Base-by-base conservation (phyloP, 164 flowering plant genomes). In the Dillenia suffruticosa region DNA sequence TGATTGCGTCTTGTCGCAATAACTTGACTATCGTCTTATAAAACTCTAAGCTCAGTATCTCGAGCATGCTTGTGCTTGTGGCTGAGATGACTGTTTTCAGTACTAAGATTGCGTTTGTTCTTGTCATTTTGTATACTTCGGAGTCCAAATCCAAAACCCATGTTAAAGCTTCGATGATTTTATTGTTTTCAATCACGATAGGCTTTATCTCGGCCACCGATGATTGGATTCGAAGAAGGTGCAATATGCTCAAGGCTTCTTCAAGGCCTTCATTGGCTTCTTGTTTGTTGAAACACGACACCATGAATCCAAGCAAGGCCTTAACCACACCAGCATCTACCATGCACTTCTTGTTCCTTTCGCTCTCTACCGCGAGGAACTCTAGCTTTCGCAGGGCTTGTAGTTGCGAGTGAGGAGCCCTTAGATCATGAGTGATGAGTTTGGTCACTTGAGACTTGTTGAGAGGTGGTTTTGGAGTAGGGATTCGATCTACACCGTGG, bases 401-500 rank as follows among this genome's bases (percentile, higher is more conserved):
- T 1, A 57, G 54, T 9, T 64, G 74, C 53, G 61, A 49, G 8
- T 69, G 15, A 8, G 77, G 83, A 3, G 8, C 9, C 14, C 40
- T 16, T 6, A 79, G 72, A 50, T 72, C 75, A 43, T 62, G 66
- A 45, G 81, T 9, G 60, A 83, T 9, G 60, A 82, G 76, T 49
- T 76, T 70, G 0, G 64, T 16, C 51, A 83, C 57, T 2, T 73
- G 74, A 9, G 51, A 6, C 58, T 67, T 78, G 63, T 58, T 64
- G 58, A 78, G 62, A 44, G 77, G 76, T 1, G 82, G 63, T 49
- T 74, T 81, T 0, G 89, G 83, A 8, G 86, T 79, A 1, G 86
- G 85, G 16, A 83, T 80, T 9, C 79, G 73, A 4, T 79, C 79
- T 46, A 79, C 58, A 16, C 78, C 84, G 12, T 40, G 46, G 0